Evolutionary conservation across 805 yeast species (phyloP).

Genomic region (Saturnispora zaruensis): DNA sequence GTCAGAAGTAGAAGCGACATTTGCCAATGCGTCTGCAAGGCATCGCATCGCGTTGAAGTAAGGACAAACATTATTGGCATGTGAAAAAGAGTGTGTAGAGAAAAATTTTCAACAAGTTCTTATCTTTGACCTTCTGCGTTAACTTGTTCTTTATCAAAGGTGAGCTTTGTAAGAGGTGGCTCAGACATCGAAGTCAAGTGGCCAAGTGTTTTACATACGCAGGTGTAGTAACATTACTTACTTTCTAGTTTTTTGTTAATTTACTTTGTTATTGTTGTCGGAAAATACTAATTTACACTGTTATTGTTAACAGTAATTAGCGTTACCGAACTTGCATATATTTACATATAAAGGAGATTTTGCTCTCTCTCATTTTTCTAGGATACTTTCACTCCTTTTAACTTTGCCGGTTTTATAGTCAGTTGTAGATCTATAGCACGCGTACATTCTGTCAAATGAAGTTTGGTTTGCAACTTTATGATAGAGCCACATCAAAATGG

Average conservation of each 20-base stretch:
- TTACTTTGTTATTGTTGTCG: background rate
- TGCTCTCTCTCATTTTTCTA: background rate
- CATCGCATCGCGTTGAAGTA: too few relatives aligned
- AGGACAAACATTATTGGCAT: too few relatives aligned
- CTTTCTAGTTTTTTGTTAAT: too few relatives aligned
- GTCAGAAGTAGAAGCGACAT: background rate
- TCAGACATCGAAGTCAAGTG: too few relatives aligned
- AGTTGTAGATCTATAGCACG: background rate
- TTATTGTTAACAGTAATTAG: background rate
- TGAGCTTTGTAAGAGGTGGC: too few relatives aligned
- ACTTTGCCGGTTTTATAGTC: background rate
- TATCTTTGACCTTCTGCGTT: too few relatives aligned
- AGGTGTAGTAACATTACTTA: too few relatives aligned
- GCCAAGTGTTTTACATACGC: too few relatives aligned
- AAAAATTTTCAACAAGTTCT: too few relatives aligned
- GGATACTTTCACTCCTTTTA: too few relatives aligned
- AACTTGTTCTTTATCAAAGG: too few relatives aligned
- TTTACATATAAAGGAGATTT: background rate
- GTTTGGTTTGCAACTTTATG: conserved; percentile 69
- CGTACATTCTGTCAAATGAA: conserved; percentile 60
- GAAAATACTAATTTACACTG: background rate
- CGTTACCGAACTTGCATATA: background rate
- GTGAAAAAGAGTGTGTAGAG: background rate
- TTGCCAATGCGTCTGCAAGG: too few relatives aligned
- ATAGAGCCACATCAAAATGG: conserved; percentile 85